Evolutionary conservation across 2,329 filamentous ascomycete genomes (phyloP), one percentile per base, ranked within the genome.

Genomic region (Colletotrichum somersetense): DNA sequence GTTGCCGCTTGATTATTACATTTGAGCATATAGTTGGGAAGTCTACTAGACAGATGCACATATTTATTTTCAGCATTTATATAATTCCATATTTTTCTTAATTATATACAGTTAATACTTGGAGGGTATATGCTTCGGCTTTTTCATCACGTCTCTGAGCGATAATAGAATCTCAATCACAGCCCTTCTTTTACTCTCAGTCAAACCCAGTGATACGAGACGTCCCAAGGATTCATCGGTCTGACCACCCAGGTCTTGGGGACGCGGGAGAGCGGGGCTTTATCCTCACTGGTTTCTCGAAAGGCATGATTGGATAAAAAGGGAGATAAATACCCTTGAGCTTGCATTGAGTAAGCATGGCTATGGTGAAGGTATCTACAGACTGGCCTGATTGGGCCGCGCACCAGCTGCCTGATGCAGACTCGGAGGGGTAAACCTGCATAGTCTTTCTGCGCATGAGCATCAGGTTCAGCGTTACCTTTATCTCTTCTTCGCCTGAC

Each of bases 1-100:
- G 20, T 81, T 83, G 74, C 78, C 80, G 16, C 76, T 84, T 61
- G 76, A 76, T 50, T 83, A 82, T 68, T 83, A 83, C 74, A 66
- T 83, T 35, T 71, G 53, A 73, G 65, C 56, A 61, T 5, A 64
- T 59, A 69, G 26, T 52, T 59, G n/a, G 12, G n/a, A 52, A 38
- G 2, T 11, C 46, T 12, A 12, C 20, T 23, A 12, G 8, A 33
- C 14, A 42, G 20, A 33, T 62, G 56, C 57, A 70, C 16, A 67
- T 52, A 57, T 8, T 23, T 50, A 53, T 20, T 38, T 16, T 40
- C 23, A 26, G 26, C 6, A 59, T 11, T 1, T 53, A 46, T 38
- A 53, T 46, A 59, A 59, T 44, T 53, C 59, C 30, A 61, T 1
- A 1, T 16, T n/a, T 3, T 40, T 30, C 38, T 66, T 64, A 11